Evolutionary conservation across 768 basidiomycete genomes (phyloP).

Genomic region (Rhodosporidiobolus odoratus): DNA sequence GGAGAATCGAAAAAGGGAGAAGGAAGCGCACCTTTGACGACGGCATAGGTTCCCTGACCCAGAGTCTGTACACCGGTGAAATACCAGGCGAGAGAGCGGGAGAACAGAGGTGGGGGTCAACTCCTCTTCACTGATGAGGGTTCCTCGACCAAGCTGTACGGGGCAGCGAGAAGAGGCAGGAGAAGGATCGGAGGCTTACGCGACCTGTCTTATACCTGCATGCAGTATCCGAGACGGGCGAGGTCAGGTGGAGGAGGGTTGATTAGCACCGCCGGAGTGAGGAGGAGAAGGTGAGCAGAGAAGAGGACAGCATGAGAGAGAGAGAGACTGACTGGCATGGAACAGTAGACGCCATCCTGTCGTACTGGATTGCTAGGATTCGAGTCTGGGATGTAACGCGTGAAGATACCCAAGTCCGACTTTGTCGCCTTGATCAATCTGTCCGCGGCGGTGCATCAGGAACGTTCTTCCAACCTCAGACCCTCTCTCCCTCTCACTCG

Average conservation of each 20-base stretch:
- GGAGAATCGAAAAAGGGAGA: not conserved
- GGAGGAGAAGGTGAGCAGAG: not conserved
- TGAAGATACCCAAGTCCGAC: no score
- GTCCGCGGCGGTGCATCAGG: no score
- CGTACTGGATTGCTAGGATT: no score
- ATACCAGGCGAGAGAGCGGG: not conserved
- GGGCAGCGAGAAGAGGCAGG: not conserved
- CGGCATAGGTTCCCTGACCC: conserved; percentile 39
- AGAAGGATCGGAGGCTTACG: not conserved
- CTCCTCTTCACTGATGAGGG: not conserved
- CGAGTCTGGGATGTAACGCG: no score
- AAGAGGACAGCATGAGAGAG: not conserved
- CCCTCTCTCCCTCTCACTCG: no score
- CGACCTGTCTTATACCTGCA: conserved; percentile 33
- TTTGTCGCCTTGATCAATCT: no score
- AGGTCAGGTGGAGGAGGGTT: not conserved
- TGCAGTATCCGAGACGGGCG: not conserved
- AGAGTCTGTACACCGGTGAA: conserved; percentile 15
- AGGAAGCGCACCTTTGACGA: conserved; percentile 33
- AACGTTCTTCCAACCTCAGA: no score
- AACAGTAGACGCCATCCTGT: not conserved
- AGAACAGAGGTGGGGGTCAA: not conserved
- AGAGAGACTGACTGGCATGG: not conserved
- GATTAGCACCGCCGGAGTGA: not conserved
- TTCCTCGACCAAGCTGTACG: not conserved